Base-by-base conservation (phyloP, 495 filamentous ascomycete genomes). In the Hypoxylon crocopeplum region DNA sequence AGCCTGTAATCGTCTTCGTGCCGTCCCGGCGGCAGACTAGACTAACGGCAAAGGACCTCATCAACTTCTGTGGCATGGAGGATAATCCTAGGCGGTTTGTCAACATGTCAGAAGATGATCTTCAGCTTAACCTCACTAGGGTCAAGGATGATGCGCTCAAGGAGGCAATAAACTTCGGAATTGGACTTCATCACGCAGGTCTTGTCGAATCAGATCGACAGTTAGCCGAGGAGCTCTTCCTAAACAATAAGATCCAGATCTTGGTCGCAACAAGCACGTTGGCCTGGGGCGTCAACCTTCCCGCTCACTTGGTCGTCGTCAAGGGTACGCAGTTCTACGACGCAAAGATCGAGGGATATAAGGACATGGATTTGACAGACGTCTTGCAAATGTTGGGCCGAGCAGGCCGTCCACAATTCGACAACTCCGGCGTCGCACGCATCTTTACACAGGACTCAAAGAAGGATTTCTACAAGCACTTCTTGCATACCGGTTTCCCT, bases 381-480 rank as follows among this genome's bases (percentile, higher is more conserved):
- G 94, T 99, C 36, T 79, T 99, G 53, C 94, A 99, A 74, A 99
- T 99, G 94, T 79, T 99, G 20, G 94, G 94, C 50, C 88, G 94
- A 73, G 94, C 94, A 15, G 94, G 94, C 11, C 88, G 94, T 48
- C 94, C 94, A 11, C 94, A 99, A 69, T 99, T 99, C 69, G 94
- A 99, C 67, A 86, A 86, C 39, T 94, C 92, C 0, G 94, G 95
- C 58, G 93, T 98, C 60, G 94, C 95, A 7, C 85, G 92, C 22
- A 98, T 99, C 61, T 96, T 98, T 73, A 98, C 95, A 0, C 92
- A 99, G 66, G 93, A 98, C 54, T 77, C 92, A 8, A 99, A 98
- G 79, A 99, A 99, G 73, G 90, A 91, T n/a, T 99, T 98, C 75
- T 99, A 99, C 76, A 99, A 98, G 78, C 93, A 99, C 75, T 99